Evolutionary conservation across 2,329 filamentous ascomycete genomes (phyloP).

Genomic region (Colletotrichum sp.): DNA sequence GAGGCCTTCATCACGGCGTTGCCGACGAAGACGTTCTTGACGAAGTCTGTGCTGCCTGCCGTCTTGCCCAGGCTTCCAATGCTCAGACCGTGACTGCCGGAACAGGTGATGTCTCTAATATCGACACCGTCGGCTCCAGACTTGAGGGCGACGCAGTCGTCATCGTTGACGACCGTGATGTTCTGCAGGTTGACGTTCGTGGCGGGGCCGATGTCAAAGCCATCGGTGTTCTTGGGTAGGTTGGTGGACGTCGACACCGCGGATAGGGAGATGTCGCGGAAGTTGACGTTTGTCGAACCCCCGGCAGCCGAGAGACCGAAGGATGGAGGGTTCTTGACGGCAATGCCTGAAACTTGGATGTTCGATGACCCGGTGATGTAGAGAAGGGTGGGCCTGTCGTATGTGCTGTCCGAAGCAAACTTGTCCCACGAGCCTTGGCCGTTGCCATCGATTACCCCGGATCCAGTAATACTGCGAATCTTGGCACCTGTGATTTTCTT

Average conservation of each 20-base stretch:
- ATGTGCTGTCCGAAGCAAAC: constrained; percentile 41
- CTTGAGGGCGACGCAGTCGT: constrained; percentile 51
- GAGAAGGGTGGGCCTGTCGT: constrained; percentile 44
- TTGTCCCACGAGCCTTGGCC: constrained; percentile 46
- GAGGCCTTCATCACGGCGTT: constrained; percentile 45
- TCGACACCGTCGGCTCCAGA: constrained; percentile 41
- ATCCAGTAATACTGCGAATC: constrained; percentile 41
- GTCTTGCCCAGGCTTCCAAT: constrained; percentile 48
- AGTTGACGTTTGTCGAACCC: constrained; percentile 36
- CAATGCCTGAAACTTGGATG: constrained; percentile 40
- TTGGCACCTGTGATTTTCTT: constrained; percentile 39
- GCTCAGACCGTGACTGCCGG: constrained; percentile 49
- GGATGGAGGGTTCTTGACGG: constrained; percentile 47
- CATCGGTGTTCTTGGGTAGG: constrained; percentile 44
- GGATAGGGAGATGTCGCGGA: constrained; percentile 39
- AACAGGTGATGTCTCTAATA: constrained; percentile 45
- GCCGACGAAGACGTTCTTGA: constrained; percentile 45
- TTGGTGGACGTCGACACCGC: constrained; percentile 43
- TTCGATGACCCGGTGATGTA: constrained; percentile 41
- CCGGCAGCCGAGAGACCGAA: constrained; percentile 47
- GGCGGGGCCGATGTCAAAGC: constrained; percentile 45
- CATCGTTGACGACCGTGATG: constrained; percentile 42
- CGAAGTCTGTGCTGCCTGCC: constrained; percentile 35
- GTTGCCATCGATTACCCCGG: constrained; percentile 50
- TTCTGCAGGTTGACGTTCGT: constrained; percentile 39